Base-by-base conservation (phyloP, 1,284 basidiomycete genomes). In the Ustanciosporium gigantosporum region DNA sequence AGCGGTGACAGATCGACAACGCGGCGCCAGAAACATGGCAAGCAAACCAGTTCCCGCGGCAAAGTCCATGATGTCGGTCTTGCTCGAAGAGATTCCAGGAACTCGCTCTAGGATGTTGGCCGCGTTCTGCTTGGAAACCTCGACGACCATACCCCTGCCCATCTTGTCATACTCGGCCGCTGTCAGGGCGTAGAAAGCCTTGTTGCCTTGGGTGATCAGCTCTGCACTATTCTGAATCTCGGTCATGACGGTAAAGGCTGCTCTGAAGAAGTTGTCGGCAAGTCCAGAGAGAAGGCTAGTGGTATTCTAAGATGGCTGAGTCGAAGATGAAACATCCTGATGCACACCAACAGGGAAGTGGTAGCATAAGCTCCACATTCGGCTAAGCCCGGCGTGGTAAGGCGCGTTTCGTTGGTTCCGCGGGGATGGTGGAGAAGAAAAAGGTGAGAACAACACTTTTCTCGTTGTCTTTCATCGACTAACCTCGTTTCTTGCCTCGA, bases 151-250 rank as follows among this genome's bases (percentile, higher is more conserved):
- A 5, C 60, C 60, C 7, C 39, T 37, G 13, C 53, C 53, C 38
- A 53, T 46, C 19, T 46, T 43, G 53, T 64, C 60, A 25, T 64
- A 64, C 32, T 64, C 53, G 36, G 53, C 53, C 3, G 60, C 60
- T 11, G 60, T 64, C 25, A 49, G 41, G 3, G 49, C 53, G 41
- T 64, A 57, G 35, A 64, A 64, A n/a, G 48, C 49, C 39, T 50
- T 52, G 49, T 64, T 64, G 42, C 47, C 53, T 21, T 49, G 36
- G 13, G 49, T 57, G 31, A 58, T 37, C 5, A 64, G 46, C 24
- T 57, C 38, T 15, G 27, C n/a, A 40, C 31, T 40, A 3, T 43
- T 29, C 3, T 14, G 24, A 4, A 43, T 21, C 21, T 42, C 42
- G 3, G 42, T 16, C 56, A 59, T n/a, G n/a, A n/a, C n/a, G n/a